Base-by-base conservation (phyloP, 768 basidiomycete genomes). In the Mycena kentingensis region DNA sequence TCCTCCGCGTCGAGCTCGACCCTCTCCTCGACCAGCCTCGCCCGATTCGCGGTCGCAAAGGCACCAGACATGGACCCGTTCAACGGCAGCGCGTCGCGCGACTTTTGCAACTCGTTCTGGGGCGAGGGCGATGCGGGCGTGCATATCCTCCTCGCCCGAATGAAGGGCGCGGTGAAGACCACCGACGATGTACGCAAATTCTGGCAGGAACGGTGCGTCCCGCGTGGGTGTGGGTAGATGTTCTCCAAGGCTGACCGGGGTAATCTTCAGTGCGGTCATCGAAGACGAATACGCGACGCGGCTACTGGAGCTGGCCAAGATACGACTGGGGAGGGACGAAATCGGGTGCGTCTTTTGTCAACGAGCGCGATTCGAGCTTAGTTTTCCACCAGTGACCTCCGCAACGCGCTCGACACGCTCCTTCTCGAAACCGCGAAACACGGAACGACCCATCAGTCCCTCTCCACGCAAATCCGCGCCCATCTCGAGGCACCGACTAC, bases 61-160 rank as follows among this genome's bases (percentile, higher is more conserved):
- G n/a, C n/a, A n/a, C n/a, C n/a, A n/a, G n/a, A n/a, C n/a, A n/a
- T n/a, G n/a, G 60, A 61, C 38, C 26, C 54, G 24, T 61, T 52
- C 32, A 58, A 52, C 29, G 60, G 60, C 15, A 58, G 57, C 51
- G 44, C 49, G 1, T 82, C 83, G 6, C 70, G 85, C 60, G 93
- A 98, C 73, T 98, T 93, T 73, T 98, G 95, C 70, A 99, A 98
- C 71, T 83, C 93, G 1, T 98, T 98, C 73, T 98, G 97, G 97
- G 93, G 93, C 13, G 62, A 79, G 22, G 82, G 79, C 22, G 93
- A 96, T 73, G 87, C 80, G 35, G 94, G 94, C 15, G 93, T 91
- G 51, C 92, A 95, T 62, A 92, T 95, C 36, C 75, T 98, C 24
- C 89, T 92, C 66, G 87, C 93, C 31, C 81, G 93, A 56, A 88